These are phyloP conservation scores for Paecilomyces dactylethromorphus DNA, from an alignment of 2,329 filamentous ascomycete species.

Conservation along the genomic window DNA sequence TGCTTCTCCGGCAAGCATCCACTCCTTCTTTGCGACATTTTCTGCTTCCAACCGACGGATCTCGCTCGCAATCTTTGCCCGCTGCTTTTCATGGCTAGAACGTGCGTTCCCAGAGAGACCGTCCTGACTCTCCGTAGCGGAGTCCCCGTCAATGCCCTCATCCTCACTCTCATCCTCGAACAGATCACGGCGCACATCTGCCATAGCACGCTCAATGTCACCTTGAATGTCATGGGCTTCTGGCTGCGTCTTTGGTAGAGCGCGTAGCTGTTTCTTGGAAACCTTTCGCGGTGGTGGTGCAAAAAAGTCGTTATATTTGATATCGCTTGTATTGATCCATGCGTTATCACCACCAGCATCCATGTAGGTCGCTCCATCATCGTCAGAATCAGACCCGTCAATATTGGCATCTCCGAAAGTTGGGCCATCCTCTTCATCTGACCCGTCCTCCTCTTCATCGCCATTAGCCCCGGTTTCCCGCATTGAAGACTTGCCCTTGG, in stretches of 20 bases:
- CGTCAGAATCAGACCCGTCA: constrained; percentile 55
- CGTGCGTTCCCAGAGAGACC: constrained; percentile 14
- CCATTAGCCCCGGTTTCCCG: constrained; percentile 35
- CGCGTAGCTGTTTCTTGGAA: constrained; percentile 47
- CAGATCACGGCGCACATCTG: constrained; percentile 78
- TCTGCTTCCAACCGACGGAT: constrained; percentile 86
- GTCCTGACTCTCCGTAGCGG: constrained; percentile 20
- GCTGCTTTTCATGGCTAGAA: constrained; percentile 79
- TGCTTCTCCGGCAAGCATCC: constrained; percentile 86
- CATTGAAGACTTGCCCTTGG: constrained; percentile 14
- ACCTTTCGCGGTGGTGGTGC: constrained; percentile 72
- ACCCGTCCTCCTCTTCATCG: constrained; percentile 52
- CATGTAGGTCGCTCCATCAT: constrained; percentile 51
- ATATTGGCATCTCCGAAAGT: constrained; percentile 77
- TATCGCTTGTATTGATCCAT: constrained; percentile 71
- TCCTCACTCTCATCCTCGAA: constrained; percentile 70
- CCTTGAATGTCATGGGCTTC: constrained; percentile 46
- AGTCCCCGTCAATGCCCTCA: constrained; percentile 62
- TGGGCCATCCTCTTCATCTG: constrained; percentile 62
- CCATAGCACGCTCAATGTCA: constrained; percentile 77
- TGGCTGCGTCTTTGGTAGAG: constrained; percentile 48
- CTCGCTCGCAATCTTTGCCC: constrained; percentile 79
- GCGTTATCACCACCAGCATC: constrained; percentile 54
- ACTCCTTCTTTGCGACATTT: constrained; percentile 82
- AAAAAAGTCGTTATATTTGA: constrained; percentile 92